Evolutionary conservation across 2,329 filamentous ascomycete genomes (phyloP).

Genomic region (Colletotrichum brevisporum): DNA sequence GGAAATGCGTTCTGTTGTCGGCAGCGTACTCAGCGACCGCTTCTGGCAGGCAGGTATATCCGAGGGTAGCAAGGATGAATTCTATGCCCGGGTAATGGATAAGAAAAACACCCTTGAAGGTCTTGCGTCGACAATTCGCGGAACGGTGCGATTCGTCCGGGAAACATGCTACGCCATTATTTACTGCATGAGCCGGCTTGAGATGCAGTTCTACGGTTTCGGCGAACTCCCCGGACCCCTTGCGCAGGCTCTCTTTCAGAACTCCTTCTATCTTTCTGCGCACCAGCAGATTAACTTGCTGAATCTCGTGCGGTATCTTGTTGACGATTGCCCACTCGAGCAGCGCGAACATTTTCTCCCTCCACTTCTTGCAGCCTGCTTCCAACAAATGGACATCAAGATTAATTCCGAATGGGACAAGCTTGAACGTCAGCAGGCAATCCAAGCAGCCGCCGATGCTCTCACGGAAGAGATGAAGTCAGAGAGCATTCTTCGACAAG

Average conservation of each 20-base stretch:
- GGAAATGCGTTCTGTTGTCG: constrained; percentile 83
- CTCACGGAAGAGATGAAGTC: constrained; percentile 98
- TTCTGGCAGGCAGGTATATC: constrained; percentile 99
- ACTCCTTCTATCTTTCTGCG: constrained; percentile 86
- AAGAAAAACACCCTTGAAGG: constrained; percentile 93
- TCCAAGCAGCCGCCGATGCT: constrained; percentile 79
- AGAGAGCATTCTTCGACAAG: constrained; percentile 92
- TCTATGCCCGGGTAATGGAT: constrained; percentile 90
- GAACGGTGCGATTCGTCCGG: constrained; percentile 88
- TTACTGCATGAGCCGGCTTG: constrained; percentile 91
- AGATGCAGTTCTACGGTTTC: constrained; percentile 92
- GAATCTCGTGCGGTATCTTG: constrained; percentile 88
- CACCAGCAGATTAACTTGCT: constrained; percentile 96
- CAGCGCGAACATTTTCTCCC: constrained; percentile 86
- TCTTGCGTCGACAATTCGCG: constrained; percentile 92
- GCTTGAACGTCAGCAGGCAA: constrained; percentile 74
- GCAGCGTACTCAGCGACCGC: constrained; percentile 88
- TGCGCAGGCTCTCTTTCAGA: constrained; percentile 85
- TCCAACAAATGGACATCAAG: constrained; percentile 88
- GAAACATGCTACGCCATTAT: constrained; percentile 96
- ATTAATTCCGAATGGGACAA: constrained; percentile 89
- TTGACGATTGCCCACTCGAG: constrained; percentile 90
- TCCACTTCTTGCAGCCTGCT: constrained; percentile 84
- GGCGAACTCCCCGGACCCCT: constrained; percentile 85
- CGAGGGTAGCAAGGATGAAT: constrained; percentile 94